These are phyloP conservation scores for Serendipita sp. DNA, from an alignment of 768 basidiomycete species.

Conservation along the genomic window DNA sequence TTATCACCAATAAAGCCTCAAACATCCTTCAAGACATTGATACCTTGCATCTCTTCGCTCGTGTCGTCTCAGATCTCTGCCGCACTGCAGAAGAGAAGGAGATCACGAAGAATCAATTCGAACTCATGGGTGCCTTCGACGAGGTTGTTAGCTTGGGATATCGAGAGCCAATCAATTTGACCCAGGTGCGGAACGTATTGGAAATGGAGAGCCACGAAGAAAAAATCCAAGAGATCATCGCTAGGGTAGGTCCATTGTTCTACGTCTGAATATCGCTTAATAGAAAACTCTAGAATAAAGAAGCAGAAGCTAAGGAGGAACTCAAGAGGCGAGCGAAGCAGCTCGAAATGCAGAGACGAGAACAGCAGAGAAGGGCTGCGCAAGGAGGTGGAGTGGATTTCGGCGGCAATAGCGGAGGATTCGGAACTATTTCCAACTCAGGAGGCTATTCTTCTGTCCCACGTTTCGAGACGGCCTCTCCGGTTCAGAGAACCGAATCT, in stretches of 20 bases:
- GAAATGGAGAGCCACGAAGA: slow-evolving; percentile 90
- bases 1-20: slow-evolving; percentile 97
- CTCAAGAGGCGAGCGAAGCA: slow-evolving; percentile 95
- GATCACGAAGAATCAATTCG: slow-evolving; percentile 80
- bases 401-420: slow-evolving; percentile 20
- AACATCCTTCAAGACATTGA: slow-evolving; percentile 98
- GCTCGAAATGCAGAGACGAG: slow-evolving; percentile 91
- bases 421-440: slow-evolving; percentile 29
- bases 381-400: slow-evolving; percentile 26
- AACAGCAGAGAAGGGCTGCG: slow-evolving; percentile 69
- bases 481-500: slow-evolving; percentile 24
- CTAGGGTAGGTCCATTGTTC: slow-evolving; percentile 40
- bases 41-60: slow-evolving; percentile 83
- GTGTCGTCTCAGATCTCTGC: slow-evolving; percentile 85
- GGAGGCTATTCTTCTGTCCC: slow-evolving; percentile 59
- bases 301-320: slow-evolving; percentile 97
- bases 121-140: slow-evolving; percentile 88
- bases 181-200: slow-evolving; percentile 39
- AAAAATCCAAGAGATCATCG: slow-evolving; percentile 96
- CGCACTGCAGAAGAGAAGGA: slow-evolving; percentile 75
- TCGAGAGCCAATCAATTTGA: slow-evolving; percentile 58
- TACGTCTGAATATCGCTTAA: background rate
- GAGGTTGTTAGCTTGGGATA: slow-evolving; percentile 91
- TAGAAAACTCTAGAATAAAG: slow-evolving; percentile 59
- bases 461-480: slow-evolving; percentile 49